phyloP scores from a whole-genome alignment of 2,329 filamentous ascomycete species.

The Trichoderma brevicompactum region DNA sequence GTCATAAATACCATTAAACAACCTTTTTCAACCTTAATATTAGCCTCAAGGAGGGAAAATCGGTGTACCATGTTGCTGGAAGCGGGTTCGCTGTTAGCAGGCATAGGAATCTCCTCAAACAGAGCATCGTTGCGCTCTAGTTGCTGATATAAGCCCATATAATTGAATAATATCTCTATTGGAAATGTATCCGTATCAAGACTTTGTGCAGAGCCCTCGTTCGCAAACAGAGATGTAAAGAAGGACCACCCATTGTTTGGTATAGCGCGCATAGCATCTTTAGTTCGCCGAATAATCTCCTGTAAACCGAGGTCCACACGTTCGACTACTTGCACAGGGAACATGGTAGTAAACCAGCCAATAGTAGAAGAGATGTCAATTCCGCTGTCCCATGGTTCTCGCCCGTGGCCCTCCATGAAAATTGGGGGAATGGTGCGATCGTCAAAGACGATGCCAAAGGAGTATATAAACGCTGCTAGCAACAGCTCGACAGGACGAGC shows the following conservation, averaged over 20 bases:
- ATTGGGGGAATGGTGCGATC: conserved; percentile 37
- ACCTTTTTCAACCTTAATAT: not conserved
- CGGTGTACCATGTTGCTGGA: not conserved
- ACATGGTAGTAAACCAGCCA: conserved; percentile 45
- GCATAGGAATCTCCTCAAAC: conserved; percentile 3
- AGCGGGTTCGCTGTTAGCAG: not conserved
- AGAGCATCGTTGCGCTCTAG: conserved; percentile 16
- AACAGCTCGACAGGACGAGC: conserved; percentile 30
- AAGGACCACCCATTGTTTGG: conserved; percentile 32
- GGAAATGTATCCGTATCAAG: conserved; percentile 39
- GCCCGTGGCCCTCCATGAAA: conserved; percentile 42
- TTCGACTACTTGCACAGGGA: conserved; percentile 33
- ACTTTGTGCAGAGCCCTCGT: conserved; percentile 31
- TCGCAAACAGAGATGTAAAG: conserved; percentile 32
- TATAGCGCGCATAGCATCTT: conserved; percentile 33
- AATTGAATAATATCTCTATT: conserved; percentile 40
- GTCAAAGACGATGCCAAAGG: conserved; percentile 36
- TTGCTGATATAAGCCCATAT: not conserved
- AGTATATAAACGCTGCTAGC: conserved; percentile 35
- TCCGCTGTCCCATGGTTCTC: conserved; percentile 38
- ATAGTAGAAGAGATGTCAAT: conserved; percentile 41
- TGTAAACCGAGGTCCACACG: not conserved
- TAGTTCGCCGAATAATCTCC: conserved; percentile 31
- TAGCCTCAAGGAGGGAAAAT: not conserved
- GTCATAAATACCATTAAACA: not conserved